These are phyloP conservation scores for Wallacemonas sp. DNA, from an alignment of 208 protist genomes.

Conservation along the genomic window DNA sequence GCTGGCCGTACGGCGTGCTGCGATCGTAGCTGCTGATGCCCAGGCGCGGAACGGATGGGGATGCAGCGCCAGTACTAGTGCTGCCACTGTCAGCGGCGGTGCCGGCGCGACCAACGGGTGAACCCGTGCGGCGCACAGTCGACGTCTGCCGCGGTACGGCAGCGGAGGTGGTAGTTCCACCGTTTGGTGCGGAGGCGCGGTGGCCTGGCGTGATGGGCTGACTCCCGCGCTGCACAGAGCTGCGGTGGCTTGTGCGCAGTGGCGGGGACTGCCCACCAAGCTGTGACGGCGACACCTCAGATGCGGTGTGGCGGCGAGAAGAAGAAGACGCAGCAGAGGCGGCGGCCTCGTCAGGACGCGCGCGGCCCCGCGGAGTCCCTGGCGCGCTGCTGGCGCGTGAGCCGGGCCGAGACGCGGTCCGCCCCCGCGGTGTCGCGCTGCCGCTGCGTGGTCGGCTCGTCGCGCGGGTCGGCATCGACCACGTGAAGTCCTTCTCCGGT, in stretches of 20 bases:
- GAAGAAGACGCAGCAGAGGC: not conserved
- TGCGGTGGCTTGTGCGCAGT: too few species aligned
- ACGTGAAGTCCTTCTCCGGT: slow-evolving; percentile 14
- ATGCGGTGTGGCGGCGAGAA: not conserved
- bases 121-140: too few species aligned
- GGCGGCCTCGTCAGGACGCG: too few species aligned
- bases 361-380: not conserved
- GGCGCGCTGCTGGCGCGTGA: slow-evolving; percentile 1
- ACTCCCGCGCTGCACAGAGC: slow-evolving; percentile 17
- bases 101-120: too few species aligned
- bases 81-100: not conserved
- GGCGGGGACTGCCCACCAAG: too few species aligned
- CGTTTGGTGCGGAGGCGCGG: too few species aligned
- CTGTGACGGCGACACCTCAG: too few species aligned
- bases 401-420: not conserved
- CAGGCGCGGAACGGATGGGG: not conserved
- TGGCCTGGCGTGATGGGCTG: slow-evolving; percentile 4
- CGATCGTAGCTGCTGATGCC: not conserved
- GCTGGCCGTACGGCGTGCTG: not conserved
- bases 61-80: not conserved
- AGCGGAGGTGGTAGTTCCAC: too few species aligned
- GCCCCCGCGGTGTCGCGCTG: not conserved
- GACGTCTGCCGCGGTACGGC: too few species aligned
- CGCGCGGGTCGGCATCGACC: slow-evolving; percentile 8
- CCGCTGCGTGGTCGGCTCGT: slow-evolving; percentile 1